Conservation (phyloP, 768 basidiomycete species). For the Leccinum arenicola region DNA sequence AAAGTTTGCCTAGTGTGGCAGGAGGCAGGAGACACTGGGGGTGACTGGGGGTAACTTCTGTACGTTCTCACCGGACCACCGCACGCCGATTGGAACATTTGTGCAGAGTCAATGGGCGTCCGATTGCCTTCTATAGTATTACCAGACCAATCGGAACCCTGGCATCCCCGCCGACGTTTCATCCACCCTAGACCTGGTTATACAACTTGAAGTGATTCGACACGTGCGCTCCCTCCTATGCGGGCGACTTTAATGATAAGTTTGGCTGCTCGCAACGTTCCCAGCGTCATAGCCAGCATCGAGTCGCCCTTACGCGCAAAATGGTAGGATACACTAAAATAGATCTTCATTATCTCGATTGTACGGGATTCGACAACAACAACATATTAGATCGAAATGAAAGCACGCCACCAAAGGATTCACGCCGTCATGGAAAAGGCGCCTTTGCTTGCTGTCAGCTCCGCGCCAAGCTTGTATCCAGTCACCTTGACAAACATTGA, state of each 20-base stretch:
- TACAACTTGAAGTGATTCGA: no score
- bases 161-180: no score
- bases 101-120: no score
- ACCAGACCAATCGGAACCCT: no score
- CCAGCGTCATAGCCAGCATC: not conserved
- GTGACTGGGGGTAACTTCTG: no score
- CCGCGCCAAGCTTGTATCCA: slow-evolving; percentile 74
- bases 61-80: no score
- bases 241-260: not conserved
- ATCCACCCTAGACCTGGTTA: no score
- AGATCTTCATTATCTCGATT: slow-evolving; percentile 8
- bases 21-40: no score
- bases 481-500: slow-evolving; percentile 28
- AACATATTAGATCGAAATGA: not conserved
- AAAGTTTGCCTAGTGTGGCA: no score
- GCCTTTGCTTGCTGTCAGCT: slow-evolving; percentile 66
- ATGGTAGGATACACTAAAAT: not conserved
- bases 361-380: not conserved
- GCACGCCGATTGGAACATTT: no score
- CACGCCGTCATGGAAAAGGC: slow-evolving; percentile 38
- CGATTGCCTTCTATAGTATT: no score
- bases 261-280: not conserved
- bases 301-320: not conserved
- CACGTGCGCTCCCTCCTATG: not conserved
- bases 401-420: not conserved